A percentile compares a stretch with the other conserved stretches of the same genome.
phyloP scores from a whole-genome alignment of 2,329 filamentous ascomycete genomes.

The Phaeophleospora eucalypticola region DNA sequence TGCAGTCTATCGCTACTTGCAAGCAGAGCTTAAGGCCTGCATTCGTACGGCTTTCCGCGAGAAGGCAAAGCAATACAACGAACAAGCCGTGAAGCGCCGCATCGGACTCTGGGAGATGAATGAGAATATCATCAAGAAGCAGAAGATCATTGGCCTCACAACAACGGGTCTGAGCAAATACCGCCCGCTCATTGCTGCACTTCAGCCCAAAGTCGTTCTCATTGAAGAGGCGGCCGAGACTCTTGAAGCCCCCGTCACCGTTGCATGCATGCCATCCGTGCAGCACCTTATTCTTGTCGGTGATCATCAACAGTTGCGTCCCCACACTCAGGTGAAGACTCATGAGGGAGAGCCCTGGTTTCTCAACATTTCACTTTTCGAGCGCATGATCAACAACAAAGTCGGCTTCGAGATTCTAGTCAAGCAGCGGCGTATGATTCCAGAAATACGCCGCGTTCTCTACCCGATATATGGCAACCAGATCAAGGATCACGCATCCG shows the following conservation, averaged over 20 bases:
- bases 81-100: constrained; percentile 50
- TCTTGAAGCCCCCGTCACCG: constrained; percentile 59
- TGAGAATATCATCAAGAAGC: constrained; percentile 56
- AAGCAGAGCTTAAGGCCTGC: constrained; percentile 49
- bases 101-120: constrained; percentile 59
- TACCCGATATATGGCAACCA: constrained; percentile 59
- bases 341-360: constrained; percentile 60
- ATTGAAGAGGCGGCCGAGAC: constrained; percentile 81
- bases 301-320: constrained; percentile 75
- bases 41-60: constrained; percentile 47
- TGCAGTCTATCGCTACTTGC: constrained; percentile 63
- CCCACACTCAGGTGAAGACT: constrained; percentile 59
- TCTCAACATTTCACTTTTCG: constrained; percentile 73
- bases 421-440: constrained; percentile 69
- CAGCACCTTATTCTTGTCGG: constrained; percentile 68
- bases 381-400: constrained; percentile 65
- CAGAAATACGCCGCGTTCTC: constrained; percentile 60
- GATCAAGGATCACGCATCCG: constrained; percentile 54
- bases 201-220: constrained; percentile 64
- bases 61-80: constrained; percentile 49
- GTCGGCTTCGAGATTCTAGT: constrained; percentile 62
- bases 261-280: constrained; percentile 57
- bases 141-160: constrained; percentile 63
- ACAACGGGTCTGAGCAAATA: constrained; percentile 81
- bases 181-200: constrained; percentile 61